Evolutionary conservation across 768 basidiomycete species (phyloP).

Genomic region (Crepidotus variabilis): DNA sequence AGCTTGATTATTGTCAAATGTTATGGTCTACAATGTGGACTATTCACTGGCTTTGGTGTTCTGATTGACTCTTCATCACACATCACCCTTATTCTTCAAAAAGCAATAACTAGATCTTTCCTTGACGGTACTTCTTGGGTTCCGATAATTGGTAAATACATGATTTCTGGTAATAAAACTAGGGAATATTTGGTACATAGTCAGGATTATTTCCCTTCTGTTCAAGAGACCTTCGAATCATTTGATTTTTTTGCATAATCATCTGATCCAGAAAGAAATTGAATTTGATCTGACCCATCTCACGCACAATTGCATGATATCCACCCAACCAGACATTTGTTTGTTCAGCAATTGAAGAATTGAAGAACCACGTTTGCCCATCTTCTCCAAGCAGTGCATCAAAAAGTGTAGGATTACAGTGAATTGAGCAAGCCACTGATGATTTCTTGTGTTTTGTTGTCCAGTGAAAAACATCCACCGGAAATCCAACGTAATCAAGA

Average conservation of each 20-base stretch:
- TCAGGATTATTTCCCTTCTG: neutral
- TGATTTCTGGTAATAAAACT: too few species aligned
- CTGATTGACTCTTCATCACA: too few species aligned
- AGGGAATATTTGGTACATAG: constrained; percentile 3
- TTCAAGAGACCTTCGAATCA: neutral
- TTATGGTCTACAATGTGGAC: too few species aligned
- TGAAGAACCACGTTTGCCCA: constrained; percentile 21
- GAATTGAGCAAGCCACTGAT: neutral
- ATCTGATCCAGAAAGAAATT: constrained; percentile 30
- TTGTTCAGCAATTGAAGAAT: constrained; percentile 26
- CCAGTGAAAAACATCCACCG: constrained; percentile 33
- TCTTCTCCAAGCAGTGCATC: neutral
- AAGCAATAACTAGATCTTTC: too few species aligned
- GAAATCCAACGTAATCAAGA: constrained; percentile 18
- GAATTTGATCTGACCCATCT: constrained; percentile 18
- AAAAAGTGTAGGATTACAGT: neutral
- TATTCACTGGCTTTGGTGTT: too few species aligned
- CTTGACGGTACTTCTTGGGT: too few species aligned
- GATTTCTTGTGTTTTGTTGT: constrained; percentile 9
- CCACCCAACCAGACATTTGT: constrained; percentile 24
- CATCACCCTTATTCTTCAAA: too few species aligned
- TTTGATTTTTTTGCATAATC: constrained; percentile 12
- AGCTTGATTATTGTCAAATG: too few species aligned
- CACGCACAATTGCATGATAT: constrained; percentile 16
- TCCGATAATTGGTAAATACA: too few species aligned